These are phyloP conservation scores for Neoboletus magnificus DNA, from an alignment of 768 basidiomycete genomes.

Conservation along the genomic window DNA sequence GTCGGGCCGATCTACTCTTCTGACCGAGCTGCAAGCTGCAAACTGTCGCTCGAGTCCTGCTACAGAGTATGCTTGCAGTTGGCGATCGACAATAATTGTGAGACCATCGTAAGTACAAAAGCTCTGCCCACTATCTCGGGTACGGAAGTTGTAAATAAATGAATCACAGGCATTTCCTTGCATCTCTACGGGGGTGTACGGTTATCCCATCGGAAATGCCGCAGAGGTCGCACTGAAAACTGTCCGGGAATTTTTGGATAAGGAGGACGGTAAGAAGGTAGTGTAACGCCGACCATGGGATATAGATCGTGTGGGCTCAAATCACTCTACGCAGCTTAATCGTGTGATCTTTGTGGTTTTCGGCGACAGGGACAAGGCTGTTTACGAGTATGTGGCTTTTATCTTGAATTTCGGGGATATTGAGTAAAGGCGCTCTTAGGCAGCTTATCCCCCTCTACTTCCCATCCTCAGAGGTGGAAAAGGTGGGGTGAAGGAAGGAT, in stretches of 20 bases:
- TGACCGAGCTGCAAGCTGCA: slow-evolving; percentile 40
- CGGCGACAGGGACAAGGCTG: slow-evolving; percentile 54
- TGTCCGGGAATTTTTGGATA: slow-evolving; percentile 56
- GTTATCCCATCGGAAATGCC: slow-evolving; percentile 73
- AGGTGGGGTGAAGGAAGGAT: not conserved
- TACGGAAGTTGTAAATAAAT: not conserved
- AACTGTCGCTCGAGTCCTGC: slow-evolving; percentile 60
- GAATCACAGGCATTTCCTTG: slow-evolving; percentile 67
- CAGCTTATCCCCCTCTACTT: slow-evolving; percentile 63
- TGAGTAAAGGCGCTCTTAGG: slow-evolving; percentile 20
- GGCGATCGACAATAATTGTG: slow-evolving; percentile 55
- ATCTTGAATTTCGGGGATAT: not conserved
- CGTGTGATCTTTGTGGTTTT: slow-evolving; percentile 75
- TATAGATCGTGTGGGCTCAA: not conserved
- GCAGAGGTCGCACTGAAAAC: slow-evolving; percentile 65
- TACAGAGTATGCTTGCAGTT: slow-evolving; percentile 63
- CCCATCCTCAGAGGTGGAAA: slow-evolving; percentile 31
- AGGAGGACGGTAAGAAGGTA: slow-evolving; percentile 45
- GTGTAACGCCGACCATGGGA: not conserved
- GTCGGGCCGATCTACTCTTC: slow-evolving; percentile 68
- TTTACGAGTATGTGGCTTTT: slow-evolving; percentile 56
- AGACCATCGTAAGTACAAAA: slow-evolving; percentile 52
- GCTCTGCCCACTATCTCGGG: not conserved
- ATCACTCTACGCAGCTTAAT: slow-evolving; percentile 45
- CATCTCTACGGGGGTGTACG: slow-evolving; percentile 76